These are phyloP conservation scores for Tetrapyrgos nigripes DNA, from an alignment of 1,284 basidiomycete species.

Conservation along the genomic window DNA sequence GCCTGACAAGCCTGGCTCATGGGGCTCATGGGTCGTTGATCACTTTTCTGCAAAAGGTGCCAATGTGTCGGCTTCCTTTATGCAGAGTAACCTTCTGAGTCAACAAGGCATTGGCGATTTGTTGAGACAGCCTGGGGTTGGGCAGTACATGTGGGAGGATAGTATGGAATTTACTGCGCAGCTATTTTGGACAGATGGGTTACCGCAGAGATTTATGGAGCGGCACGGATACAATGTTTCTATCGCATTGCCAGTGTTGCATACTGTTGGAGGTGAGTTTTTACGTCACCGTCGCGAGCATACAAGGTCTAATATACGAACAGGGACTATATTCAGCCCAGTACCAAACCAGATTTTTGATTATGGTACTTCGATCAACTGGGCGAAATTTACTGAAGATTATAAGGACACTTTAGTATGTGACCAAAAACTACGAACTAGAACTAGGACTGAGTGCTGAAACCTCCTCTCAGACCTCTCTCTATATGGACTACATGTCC, in stretches of 20 bases:
- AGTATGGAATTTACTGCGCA: neutral
- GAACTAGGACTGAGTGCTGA: too few species aligned
- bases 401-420: conserved; percentile 23
- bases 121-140: too few species aligned
- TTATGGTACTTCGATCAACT: conserved; percentile 17
- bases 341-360: conserved; percentile 19
- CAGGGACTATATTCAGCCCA: too few species aligned
- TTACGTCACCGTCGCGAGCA: too few species aligned
- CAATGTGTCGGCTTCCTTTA: conserved; percentile 18
- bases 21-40: too few species aligned
- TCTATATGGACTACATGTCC: conserved; percentile 24
- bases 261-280: too few species aligned
- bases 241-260: too few species aligned
- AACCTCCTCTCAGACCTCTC: conserved; percentile 14
- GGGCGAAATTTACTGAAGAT: conserved; percentile 17
- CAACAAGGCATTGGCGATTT: too few species aligned
- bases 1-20: conserved; percentile 17
- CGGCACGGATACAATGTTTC: conserved; percentile 12
- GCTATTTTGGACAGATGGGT: neutral
- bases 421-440: too few species aligned
- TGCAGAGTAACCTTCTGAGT: too few species aligned
- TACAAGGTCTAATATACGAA: too few species aligned
- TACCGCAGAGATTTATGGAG: neutral
- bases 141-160: too few species aligned
- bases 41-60: conserved; percentile 22